Evolutionary conservation across 345 rosid genomes (phyloP), one percentile per base, ranked within the genome.

Genomic region (Lepidium sativum): DNA sequence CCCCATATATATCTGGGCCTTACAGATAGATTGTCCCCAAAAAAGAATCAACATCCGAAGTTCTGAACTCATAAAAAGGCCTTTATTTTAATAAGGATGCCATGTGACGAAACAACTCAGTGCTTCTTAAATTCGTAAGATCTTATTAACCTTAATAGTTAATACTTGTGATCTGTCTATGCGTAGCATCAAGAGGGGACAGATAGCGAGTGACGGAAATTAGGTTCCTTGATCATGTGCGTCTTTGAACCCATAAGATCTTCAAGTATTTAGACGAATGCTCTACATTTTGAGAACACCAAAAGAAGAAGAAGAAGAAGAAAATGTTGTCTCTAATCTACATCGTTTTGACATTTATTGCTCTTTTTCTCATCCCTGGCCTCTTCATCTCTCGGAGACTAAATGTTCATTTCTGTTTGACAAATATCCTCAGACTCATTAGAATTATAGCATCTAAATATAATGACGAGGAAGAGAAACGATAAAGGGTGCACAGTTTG

Each of bases 81-180:
- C 27, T 15, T 38, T 11, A 2, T 39, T 4, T 15, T 29, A 31
- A 29, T 38, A 15, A 49, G 25, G 42, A 49, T 20, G 35, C 16
- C 68, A 70, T 63, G 58, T 70, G 75, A 54, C 2, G 5, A 62
- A 62, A 63, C 47, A 17, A 44, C 63, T 35, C 18, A 63, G 65
- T 50, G 27, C 56, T 6, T 56, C 54, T 20, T 4, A 63, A 63
- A 53, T 63, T 56, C 70, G 70, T 71, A 56, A 18, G 59, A 63
- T 71, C 65, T 48, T 55, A 63, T 3, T 56, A 63, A 55, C 40
- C 51, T 55, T 32, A 43, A 45, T 38, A 47, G 25, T 55, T 32
- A 43, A 45, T 38, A 47, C 34, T 25, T 31, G 59, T 59, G 66
- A 68, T 42, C 66, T 68, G 72, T 59, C 47, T 60, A 60, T 33